Evolutionary conservation across 495 filamentous ascomycete genomes (phyloP).

Genomic region (Sordaria brevicollis): DNA sequence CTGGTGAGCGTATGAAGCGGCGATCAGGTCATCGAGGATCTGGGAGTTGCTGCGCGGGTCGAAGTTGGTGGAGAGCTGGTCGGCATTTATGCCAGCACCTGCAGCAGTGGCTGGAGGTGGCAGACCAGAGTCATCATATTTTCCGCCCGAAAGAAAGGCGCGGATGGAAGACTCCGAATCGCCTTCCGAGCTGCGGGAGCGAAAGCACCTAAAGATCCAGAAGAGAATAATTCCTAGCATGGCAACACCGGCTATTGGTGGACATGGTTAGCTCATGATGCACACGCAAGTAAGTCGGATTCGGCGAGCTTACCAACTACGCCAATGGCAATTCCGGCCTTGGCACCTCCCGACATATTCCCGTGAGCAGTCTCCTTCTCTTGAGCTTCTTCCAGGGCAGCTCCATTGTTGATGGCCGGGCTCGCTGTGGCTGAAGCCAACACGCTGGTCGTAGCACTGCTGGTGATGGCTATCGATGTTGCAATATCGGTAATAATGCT

Average conservation of each 20-base stretch:
- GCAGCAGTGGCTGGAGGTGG: background rate
- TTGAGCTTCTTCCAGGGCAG: background rate
- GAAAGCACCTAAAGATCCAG: constrained; percentile 1
- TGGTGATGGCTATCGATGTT: background rate
- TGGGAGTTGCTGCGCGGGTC: constrained; percentile 11
- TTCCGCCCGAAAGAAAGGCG: background rate
- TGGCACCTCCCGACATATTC: constrained; percentile 1
- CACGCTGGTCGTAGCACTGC: background rate
- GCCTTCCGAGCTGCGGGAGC: background rate
- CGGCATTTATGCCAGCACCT: background rate
- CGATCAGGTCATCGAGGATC: constrained; percentile 23
- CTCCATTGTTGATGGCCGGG: background rate
- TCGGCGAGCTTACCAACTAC: constrained; percentile 2
- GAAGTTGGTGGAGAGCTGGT: background rate
- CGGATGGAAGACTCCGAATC: background rate
- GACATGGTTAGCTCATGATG: background rate
- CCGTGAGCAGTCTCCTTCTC: background rate
- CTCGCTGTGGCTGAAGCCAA: background rate
- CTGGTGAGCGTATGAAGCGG: constrained; percentile 22
- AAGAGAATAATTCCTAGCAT: constrained; percentile 2
- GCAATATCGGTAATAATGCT: background rate
- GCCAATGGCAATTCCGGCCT: constrained; percentile 13
- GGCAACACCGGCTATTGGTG: background rate
- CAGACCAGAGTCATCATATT: background rate
- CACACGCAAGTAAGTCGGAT: background rate